Evolutionary conservation across 2,329 filamentous ascomycete genomes (phyloP), one percentile per base, ranked within the genome.

Genomic region (Sporothrix variecibatus): DNA sequence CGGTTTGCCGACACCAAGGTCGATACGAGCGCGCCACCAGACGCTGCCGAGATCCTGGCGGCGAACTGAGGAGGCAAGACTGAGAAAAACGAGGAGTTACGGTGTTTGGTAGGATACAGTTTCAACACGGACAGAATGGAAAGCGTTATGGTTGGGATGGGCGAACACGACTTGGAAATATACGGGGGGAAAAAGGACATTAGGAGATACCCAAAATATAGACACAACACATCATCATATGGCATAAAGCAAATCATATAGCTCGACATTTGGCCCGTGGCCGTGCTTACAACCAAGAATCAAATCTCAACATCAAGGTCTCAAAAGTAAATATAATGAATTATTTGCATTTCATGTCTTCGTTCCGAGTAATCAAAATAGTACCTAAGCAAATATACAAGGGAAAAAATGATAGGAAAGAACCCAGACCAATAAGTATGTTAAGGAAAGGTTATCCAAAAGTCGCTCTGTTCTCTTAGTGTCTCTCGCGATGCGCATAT

Each of bases 41-140:
- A 89, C 64, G 88, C 87, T 7, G 88, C 87, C 1, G 87, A 87
- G 77, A 89, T 90, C 62, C 77, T 90, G 74, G 84, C 88, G 26
- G 88, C 89, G 23, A 90, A 87, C 77, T 90, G 62, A 58, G 11
- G 28, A 9, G 11, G 38, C 28, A 43, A 8, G 9, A 11, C 20
- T 9, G 15, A 56, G 9, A 8, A 9, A 6, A 23, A 20, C n/a
- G 62, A 28, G 23, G n/a, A 28, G 23, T 20, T 43, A 17, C 1
- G 31, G 11, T 1, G 62, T 2, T 46, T 6, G 26, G 23, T n/a
- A 67, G 23, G 26, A 5, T 46, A 49, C 15, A 5, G 64, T 23
- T 67, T 68, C 65, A 68, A 68, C 65, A 68, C 65, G 43, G 65
- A 51, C 31, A n/a, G 7, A 11, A 20, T 23, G 9, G 43, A 15